Evolutionary conservation across 2,329 filamentous ascomycete species (phyloP).

Genomic region (Emericellopsis atlantica): DNA sequence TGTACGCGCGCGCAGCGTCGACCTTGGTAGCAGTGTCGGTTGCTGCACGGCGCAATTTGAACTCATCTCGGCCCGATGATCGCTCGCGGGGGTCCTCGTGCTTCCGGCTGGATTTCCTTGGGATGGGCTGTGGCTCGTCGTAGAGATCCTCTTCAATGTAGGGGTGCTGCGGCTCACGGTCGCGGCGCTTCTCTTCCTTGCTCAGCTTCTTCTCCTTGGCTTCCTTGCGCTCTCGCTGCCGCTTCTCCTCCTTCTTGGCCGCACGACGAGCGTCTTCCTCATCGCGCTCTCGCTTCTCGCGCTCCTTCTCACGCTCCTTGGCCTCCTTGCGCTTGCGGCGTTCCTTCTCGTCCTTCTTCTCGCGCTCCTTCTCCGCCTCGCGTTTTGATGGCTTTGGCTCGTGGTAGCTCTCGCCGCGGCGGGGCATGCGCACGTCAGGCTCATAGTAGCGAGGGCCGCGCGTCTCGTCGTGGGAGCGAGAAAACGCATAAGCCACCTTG

Average conservation of each 20-base stretch:
- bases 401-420: slow-evolving; percentile 30
- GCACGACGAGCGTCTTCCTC: slow-evolving; percentile 14
- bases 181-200: slow-evolving; percentile 19
- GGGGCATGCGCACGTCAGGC: slow-evolving; percentile 20
- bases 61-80: slow-evolving; percentile 19
- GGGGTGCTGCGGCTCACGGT: slow-evolving; percentile 9
- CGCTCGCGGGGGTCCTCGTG: slow-evolving; percentile 22
- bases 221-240: slow-evolving; percentile 17
- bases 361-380: slow-evolving; percentile 25
- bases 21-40: slow-evolving; percentile 6
- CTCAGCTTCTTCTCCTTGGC: slow-evolving; percentile 25
- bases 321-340: no score
- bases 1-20: slow-evolving; percentile 14
- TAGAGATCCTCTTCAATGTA: slow-evolving; percentile 22
- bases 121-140: slow-evolving; percentile 11
- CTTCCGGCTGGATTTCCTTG: slow-evolving; percentile 23
- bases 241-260: slow-evolving; percentile 21
- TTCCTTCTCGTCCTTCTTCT: slow-evolving; percentile 11
- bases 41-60: slow-evolving; percentile 7
- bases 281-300: slow-evolving; percentile 9
- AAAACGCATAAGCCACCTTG: slow-evolving; percentile 20
- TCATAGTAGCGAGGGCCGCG: slow-evolving; percentile 27
- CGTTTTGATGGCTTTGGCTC: slow-evolving; percentile 28
- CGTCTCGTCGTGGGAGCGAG: slow-evolving; percentile 36
- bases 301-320: slow-evolving; percentile 12